phyloP scores from a whole-genome alignment of 148 eudicot species.

The Suaeda aralocaspica region DNA sequence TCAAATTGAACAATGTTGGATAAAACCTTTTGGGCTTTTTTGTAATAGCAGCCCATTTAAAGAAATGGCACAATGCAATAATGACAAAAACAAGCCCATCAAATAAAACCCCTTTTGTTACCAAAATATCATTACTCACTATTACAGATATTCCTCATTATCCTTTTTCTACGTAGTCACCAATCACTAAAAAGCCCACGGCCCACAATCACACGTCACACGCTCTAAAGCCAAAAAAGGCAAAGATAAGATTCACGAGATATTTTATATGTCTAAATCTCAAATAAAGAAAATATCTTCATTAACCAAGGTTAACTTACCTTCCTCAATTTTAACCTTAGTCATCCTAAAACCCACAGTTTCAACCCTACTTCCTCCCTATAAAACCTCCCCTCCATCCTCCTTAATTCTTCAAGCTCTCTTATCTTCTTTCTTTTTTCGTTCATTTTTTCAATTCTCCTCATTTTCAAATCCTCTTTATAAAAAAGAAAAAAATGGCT shows the following conservation, averaged over 20 bases:
- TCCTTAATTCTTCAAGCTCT: conserved; percentile 12
- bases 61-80: too few relatives aligned
- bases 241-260: conserved; percentile 6
- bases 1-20: too few relatives aligned
- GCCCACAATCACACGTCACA: background rate
- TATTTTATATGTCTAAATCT: background rate
- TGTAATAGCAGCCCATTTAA: too few relatives aligned
- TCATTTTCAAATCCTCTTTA: background rate
- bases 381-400: background rate
- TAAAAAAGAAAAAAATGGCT: too few relatives aligned
- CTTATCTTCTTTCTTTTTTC: background rate
- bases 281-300: conserved; percentile 1
- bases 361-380: background rate
- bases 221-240: background rate
- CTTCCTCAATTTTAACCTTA: background rate
- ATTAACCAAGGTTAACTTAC: conserved; percentile 11
- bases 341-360: background rate
- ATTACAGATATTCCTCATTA: too few relatives aligned
- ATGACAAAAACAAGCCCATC: too few relatives aligned
- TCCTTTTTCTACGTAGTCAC: too few relatives aligned
- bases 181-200: background rate
- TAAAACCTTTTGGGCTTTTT: too few relatives aligned
- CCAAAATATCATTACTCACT: too few relatives aligned
- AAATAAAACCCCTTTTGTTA: too few relatives aligned
- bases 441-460: background rate